Evolutionary conservation across 2,329 filamentous ascomycete species (phyloP).

Genomic region (Paecilomyces formosus): DNA sequence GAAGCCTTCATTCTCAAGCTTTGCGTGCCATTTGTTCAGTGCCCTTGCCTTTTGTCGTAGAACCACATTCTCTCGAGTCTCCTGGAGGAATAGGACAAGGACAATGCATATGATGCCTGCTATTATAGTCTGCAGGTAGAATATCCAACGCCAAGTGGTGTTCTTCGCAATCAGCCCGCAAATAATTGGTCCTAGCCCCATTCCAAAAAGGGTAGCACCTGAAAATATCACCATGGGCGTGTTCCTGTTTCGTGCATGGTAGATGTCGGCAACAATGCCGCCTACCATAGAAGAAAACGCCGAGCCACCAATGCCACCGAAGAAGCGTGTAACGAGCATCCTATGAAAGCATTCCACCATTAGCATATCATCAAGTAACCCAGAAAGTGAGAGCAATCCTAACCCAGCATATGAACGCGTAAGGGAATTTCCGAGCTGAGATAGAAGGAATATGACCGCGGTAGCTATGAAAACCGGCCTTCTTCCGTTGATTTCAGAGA

Average conservation of each 20-base stretch:
- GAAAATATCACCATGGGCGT: conserved; percentile 77
- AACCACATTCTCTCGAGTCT: conserved; percentile 68
- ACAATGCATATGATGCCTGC: conserved; percentile 53
- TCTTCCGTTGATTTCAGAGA: conserved; percentile 82
- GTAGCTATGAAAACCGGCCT: conserved; percentile 3
- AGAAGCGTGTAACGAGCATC: neutral
- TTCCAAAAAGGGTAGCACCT: conserved; percentile 63
- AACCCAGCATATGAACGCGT: neutral
- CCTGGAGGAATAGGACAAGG: conserved; percentile 60
- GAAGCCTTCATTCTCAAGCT: conserved; percentile 28
- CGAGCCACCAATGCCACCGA: neutral
- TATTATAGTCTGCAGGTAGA: conserved; percentile 70
- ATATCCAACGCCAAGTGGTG: conserved; percentile 68
- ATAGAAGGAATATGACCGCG: neutral
- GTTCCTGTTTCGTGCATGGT: conserved; percentile 63
- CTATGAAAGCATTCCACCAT: neutral
- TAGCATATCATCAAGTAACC: neutral
- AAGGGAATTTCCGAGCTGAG: neutral
- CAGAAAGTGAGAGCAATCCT: neutral
- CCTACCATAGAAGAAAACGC: conserved; percentile 73
- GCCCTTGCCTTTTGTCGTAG: conserved; percentile 56
- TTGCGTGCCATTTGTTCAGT: conserved; percentile 67
- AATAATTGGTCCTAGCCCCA: conserved; percentile 64
- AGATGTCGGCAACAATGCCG: conserved; percentile 73
- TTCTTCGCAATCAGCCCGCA: conserved; percentile 58